Conservation (phyloP, 441 rosid species). For the Biscutella auriculata region DNA sequence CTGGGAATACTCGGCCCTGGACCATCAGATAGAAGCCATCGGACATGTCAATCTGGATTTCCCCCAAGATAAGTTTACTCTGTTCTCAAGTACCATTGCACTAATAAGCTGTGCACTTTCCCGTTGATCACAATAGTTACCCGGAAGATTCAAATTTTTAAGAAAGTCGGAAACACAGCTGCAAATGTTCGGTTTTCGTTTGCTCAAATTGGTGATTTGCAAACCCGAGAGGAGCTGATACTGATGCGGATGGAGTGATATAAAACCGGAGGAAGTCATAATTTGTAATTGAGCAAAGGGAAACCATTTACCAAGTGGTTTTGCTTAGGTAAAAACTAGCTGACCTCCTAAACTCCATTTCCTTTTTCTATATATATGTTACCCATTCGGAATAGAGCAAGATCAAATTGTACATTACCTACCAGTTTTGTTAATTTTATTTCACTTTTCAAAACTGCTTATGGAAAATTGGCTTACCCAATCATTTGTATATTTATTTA, state of each 20-base stretch:
- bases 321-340: slow-evolving; percentile 26
- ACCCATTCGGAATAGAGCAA: slow-evolving; percentile 14
- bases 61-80: slow-evolving; percentile 44
- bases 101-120: background rate
- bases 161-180: background rate
- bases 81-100: background rate
- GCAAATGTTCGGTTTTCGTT: slow-evolving; percentile 7
- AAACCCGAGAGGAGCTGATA: background rate
- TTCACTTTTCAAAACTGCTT: background rate
- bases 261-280: too few species aligned
- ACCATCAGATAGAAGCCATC: slow-evolving; percentile 65
- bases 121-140: too few species aligned
- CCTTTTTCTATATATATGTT: slow-evolving; percentile 37
- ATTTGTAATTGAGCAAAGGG: too few species aligned
- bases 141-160: too few species aligned
- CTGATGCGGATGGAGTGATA: slow-evolving; percentile 20
- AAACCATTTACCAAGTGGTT: too few species aligned
- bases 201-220: slow-evolving; percentile 5
- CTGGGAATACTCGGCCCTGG: slow-evolving; percentile 92
- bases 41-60: slow-evolving; percentile 52
- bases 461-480: too few species aligned
- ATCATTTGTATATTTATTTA: too few species aligned
- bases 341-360: slow-evolving; percentile 27
- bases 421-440: slow-evolving; percentile 20
- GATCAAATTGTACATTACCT: slow-evolving; percentile 22